These are phyloP conservation scores for Botryotinia convoluta DNA, from an alignment of 2,329 filamentous ascomycete genomes.

Conservation along the genomic window DNA sequence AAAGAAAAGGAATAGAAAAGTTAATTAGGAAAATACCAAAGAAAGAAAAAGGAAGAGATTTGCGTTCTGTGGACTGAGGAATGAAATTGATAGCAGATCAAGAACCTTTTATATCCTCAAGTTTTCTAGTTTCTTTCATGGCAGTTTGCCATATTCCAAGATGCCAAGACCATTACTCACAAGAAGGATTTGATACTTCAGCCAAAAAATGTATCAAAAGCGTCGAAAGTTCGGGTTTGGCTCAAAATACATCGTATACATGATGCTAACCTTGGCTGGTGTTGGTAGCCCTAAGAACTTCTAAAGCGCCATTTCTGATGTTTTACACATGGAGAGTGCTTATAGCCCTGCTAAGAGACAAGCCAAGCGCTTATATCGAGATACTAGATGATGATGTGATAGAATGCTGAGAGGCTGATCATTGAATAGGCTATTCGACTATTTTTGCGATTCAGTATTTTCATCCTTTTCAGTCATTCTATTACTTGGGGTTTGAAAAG, in stretches of 20 bases:
- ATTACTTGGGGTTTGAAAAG: not conserved
- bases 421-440: not conserved
- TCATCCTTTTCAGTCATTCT: not conserved
- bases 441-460: not conserved
- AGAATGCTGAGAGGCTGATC: not conserved
- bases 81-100: not conserved
- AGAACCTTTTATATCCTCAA: not conserved
- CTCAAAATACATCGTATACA: not conserved
- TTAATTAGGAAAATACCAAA: not conserved
- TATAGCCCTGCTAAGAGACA: not conserved
- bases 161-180: not conserved
- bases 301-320: not conserved
- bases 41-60: not conserved
- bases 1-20: no score
- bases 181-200: not conserved
- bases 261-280: not conserved
- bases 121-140: not conserved
- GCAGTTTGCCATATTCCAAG: not conserved
- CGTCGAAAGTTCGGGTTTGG: not conserved
- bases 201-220: not conserved
- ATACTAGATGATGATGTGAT: not conserved
- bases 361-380: no score
- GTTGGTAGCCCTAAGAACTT: no score
- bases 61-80: not conserved
- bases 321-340: not conserved